These are phyloP conservation scores for Laburnicola sp. DNA, from an alignment of 2,329 filamentous ascomycete genomes.

Conservation along the genomic window DNA sequence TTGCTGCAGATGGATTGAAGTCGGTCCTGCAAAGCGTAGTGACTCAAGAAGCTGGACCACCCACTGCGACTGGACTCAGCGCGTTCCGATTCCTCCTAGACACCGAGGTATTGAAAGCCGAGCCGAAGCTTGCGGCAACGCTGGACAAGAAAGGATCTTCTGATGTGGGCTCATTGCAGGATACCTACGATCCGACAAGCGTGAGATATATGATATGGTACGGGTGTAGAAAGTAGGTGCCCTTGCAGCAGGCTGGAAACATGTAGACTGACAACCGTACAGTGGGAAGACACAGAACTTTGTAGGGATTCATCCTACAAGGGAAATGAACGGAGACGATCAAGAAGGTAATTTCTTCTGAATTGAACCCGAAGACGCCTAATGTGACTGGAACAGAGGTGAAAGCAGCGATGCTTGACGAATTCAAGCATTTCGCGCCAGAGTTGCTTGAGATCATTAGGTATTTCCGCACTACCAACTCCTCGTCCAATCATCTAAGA, in stretches of 20 bases:
- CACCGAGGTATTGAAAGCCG: not conserved
- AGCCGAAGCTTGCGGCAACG: too few relatives aligned
- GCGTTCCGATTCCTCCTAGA: conserved; percentile 9
- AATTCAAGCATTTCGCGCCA: conserved; percentile 9
- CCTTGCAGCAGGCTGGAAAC: not conserved
- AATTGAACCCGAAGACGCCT: not conserved
- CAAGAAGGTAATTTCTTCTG: not conserved
- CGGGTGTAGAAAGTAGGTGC: conserved; percentile 2
- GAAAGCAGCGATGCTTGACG: conserved; percentile 3
- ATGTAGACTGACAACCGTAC: not conserved
- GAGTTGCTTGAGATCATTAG: conserved; percentile 2
- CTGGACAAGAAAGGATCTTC: not conserved
- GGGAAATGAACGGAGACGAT: conserved; percentile 1
- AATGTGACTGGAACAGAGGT: not conserved
- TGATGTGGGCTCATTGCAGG: not conserved
- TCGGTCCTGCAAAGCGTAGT: conserved; percentile 1
- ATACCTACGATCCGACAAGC: not conserved
- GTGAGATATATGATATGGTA: conserved; percentile 13
- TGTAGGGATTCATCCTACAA: conserved; percentile 7
- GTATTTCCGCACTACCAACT: not conserved
- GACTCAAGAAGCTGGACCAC: not conserved
- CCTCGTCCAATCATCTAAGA: not conserved
- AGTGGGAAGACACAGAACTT: conserved; percentile 10
- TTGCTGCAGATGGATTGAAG: conserved; percentile 11
- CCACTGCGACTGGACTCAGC: conserved; percentile 6